Percentiles rank a stretch among this genome's conserved stretches.
Conservation (phyloP, 495 filamentous ascomycete genomes). For the Pyrenopolyporus hunteri region DNA sequence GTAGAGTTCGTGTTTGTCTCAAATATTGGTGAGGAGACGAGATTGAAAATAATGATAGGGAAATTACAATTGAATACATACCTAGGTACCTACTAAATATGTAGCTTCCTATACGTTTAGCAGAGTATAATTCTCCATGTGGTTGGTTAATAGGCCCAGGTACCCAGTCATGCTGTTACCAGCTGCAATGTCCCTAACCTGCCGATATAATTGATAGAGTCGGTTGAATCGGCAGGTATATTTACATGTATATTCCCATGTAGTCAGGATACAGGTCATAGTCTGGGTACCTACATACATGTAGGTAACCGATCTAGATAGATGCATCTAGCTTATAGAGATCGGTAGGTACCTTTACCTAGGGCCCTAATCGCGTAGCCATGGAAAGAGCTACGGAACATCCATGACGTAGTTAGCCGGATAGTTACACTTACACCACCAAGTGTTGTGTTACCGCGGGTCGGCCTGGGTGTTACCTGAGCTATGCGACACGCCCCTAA, state of each 20-base stretch:
- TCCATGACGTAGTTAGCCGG: not conserved
- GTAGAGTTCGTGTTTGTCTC: too few relatives aligned
- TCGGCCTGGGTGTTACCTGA: not conserved
- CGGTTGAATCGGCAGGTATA: not conserved
- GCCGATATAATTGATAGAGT: not conserved
- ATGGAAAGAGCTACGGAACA: not conserved
- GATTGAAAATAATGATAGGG: not conserved
- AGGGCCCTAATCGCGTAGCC: too few relatives aligned
- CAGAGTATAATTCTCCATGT: too few relatives aligned
- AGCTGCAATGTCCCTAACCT: not conserved
- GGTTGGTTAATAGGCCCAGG: too few relatives aligned
- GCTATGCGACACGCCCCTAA: too few relatives aligned
- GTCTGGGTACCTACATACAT: too few relatives aligned
- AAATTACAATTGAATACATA: not conserved
- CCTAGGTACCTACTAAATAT: too few relatives aligned
- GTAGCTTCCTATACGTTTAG: too few relatives aligned
- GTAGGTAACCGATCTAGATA: too few relatives aligned
- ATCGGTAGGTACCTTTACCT: not conserved
- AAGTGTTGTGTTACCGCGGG: not conserved
- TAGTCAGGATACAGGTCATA: not conserved
- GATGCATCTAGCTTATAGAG: not conserved
- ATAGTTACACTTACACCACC: not conserved
- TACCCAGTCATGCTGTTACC: not conserved
- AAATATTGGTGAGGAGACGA: too few relatives aligned
- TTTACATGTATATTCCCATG: too few relatives aligned